Base-by-base conservation (phyloP, 2,329 filamentous ascomycete species). In the Xylaria digitata region DNA sequence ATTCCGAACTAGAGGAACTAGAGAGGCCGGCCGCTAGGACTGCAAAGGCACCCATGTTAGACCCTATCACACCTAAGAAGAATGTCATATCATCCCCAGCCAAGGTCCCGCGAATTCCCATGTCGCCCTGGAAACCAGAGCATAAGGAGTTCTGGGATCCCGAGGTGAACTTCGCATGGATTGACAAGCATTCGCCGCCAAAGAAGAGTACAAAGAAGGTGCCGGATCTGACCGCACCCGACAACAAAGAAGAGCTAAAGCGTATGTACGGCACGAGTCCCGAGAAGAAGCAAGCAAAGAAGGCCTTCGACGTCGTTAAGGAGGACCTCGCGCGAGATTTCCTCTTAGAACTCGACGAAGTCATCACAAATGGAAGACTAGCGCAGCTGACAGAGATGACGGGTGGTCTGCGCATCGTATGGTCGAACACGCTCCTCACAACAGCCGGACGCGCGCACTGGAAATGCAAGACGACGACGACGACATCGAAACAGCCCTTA, bases 401-500 rank as follows among this genome's bases (percentile, higher is more conserved):
- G 0, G 92, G 92, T 19, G 92, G 92, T 0, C 84, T 95, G 53
- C 86, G 86, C 63, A 83, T 95, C 43, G 79, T 87, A 49, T 96
- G 92, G 92, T 89, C 85, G 67, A 92, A 91, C 72, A 92, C 87
- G n/a, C 86, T 96, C 58, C 92, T 90, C 75, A 91, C 90, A 1
- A 95, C 92, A 0, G 92, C 92, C 15, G 92, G 92, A 0, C 85
- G 91, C 46, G 92, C 92, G 32, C 90, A 87, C 73, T 93, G 91
- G 90, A 88, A 85, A 71, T 84, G 87, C 23, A 89, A 90, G 74
- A 86, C 84, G 13, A 77, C 84, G 15, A 67, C 70, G 8, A 70
- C 66, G 2, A 71, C 54, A 17, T 67, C 80, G 79, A 70, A 54
- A 40, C 50, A 49, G 40, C 52, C 61, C 2, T 26, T 57, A 76